A percentile compares a stretch with the other conserved stretches of the same genome.
Evolutionary conservation across 108 stramenopile species (phyloP).

Genomic region (Cyclotella atomus): DNA sequence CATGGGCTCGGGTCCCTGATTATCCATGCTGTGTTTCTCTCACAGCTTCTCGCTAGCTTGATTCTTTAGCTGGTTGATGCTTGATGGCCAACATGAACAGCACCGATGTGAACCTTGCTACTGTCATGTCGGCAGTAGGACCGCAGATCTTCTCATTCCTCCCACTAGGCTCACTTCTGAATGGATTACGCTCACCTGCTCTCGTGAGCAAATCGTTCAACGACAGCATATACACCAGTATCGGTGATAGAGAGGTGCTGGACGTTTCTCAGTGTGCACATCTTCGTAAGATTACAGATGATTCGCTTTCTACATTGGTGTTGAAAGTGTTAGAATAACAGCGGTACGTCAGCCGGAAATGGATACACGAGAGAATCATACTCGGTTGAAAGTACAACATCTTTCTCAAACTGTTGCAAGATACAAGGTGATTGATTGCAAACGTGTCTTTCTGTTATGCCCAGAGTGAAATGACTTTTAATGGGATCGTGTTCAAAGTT

Average conservation of each 20-base stretch:
- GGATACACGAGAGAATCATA: too few species aligned
- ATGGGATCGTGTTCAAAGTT: too few species aligned
- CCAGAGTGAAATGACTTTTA: too few species aligned
- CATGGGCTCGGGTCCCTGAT: too few species aligned
- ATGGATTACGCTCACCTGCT: slow-evolving; percentile 16
- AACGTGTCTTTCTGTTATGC: too few species aligned
- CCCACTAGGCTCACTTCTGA: slow-evolving; percentile 23
- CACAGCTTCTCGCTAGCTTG: too few species aligned
- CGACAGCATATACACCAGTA: background rate
- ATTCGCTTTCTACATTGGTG: background rate
- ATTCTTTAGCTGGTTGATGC: too few species aligned
- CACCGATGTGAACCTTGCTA: background rate
- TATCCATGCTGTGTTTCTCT: too few species aligned
- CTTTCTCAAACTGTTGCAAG: too few species aligned
- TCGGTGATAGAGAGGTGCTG: background rate
- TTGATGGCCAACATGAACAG: background rate
- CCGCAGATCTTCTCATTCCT: slow-evolving; percentile 19
- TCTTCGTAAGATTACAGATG: slow-evolving; percentile 24
- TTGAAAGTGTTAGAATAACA: background rate
- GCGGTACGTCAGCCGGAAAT: background rate
- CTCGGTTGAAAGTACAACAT: too few species aligned
- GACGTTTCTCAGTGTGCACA: slow-evolving; percentile 15
- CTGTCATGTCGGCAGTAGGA: slow-evolving; percentile 16
- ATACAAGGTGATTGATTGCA: too few species aligned
- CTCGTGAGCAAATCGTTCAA: slow-evolving; percentile 18